Conservation (phyloP, 306 rosid species). For the Oxytropis ochrocephala region DNA sequence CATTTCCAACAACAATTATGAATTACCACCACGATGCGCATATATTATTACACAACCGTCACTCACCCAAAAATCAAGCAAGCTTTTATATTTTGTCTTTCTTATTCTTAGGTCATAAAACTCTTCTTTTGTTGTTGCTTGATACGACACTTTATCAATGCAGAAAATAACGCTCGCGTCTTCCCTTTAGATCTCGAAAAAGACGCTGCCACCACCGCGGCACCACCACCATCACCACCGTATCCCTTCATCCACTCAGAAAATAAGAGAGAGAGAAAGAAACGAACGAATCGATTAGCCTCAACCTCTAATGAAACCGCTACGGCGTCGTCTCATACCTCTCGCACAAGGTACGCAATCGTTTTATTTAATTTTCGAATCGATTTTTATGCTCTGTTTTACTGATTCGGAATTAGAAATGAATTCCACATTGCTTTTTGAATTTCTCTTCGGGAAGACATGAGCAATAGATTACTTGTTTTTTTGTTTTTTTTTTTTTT, state of each 20-base stretch:
- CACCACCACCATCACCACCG: not conserved
- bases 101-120: not conserved
- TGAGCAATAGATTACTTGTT: not conserved
- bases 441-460: not conserved
- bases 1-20: no score
- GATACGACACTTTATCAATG: conserved; percentile 22
- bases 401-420: not conserved
- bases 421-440: not conserved
- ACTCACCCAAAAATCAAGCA: not conserved
- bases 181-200: conserved; percentile 27
- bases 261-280: no score
- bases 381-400: not conserved
- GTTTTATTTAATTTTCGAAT: not conserved
- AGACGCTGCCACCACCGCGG: not conserved
- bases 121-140: not conserved
- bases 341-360: no score
- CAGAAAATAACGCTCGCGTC: conserved; percentile 35
- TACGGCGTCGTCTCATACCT: conserved; percentile 18
- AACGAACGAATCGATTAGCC: not conserved
- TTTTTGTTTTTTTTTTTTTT: not conserved
- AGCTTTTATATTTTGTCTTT: not conserved
- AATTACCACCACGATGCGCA: no score
- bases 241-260: not conserved
- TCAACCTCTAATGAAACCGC: not conserved
- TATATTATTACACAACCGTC: not conserved